These are phyloP conservation scores for Fusarium equiseti DNA, from an alignment of 2,329 filamentous ascomycete genomes.

Conservation along the genomic window DNA sequence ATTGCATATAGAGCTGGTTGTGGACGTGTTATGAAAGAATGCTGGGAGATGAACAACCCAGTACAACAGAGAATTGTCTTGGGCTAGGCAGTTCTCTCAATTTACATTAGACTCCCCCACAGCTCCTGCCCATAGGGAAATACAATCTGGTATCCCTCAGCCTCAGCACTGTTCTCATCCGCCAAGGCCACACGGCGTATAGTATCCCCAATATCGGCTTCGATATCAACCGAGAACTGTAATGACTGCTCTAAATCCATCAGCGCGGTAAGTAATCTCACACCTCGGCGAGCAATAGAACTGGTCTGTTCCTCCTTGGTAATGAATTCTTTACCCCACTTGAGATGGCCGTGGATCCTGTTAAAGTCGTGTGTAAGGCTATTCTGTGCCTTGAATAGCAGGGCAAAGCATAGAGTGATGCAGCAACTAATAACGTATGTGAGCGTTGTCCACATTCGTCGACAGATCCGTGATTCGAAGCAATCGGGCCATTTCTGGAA, in stretches of 20 bases:
- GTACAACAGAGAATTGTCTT: not conserved
- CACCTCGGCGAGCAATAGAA: conserved; percentile 1
- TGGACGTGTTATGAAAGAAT: not conserved
- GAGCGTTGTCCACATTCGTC: conserved; percentile 10
- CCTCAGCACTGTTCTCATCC: not conserved
- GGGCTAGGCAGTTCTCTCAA: not conserved
- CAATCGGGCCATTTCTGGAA: conserved; percentile 1
- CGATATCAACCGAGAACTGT: not conserved
- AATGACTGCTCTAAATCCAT: not conserved
- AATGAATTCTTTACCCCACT: not conserved
- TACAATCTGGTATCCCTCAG: not conserved
- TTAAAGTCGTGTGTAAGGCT: not conserved
- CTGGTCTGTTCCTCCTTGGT: not conserved
- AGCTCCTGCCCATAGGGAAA: conserved; percentile 11
- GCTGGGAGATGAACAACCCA: not conserved
- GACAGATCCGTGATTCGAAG: not conserved
- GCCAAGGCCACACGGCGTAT: conserved; percentile 2
- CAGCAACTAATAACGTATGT: conserved; percentile 10
- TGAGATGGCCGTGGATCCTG: not conserved
- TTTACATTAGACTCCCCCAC: conserved; percentile 2
- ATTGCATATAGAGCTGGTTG: not conserved
- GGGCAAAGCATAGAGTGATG: not conserved
- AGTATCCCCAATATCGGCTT: conserved; percentile 3
- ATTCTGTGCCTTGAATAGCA: not conserved
- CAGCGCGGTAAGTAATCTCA: not conserved